Percentiles rank a stretch among this genome's conserved stretches.
phyloP scores from a whole-genome alignment of 83 land plant species.

The Picea abies region DNA sequence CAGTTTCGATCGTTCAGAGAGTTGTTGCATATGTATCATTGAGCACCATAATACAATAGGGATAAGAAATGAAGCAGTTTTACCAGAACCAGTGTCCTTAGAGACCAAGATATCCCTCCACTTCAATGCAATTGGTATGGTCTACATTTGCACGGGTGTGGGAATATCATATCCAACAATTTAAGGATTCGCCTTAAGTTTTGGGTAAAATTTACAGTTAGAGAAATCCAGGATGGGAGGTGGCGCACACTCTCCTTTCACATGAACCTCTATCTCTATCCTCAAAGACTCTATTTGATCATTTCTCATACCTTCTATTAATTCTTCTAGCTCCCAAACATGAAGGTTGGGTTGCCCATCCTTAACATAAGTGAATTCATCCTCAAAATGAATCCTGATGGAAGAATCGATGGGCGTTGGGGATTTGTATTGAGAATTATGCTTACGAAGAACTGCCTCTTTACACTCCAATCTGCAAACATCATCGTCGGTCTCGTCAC shows the following conservation, averaged over 20 bases:
- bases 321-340: too few species aligned
- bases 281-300: too few species aligned
- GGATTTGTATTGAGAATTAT: conserved; percentile 9
- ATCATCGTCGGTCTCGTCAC: conserved; percentile 89
- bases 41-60: conserved; percentile 29
- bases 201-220: conserved; percentile 31
- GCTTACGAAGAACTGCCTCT: conserved; percentile 31
- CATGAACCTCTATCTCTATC: too few species aligned
- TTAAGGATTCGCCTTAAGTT: conserved; percentile 66
- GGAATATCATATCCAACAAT: conserved; percentile 21
- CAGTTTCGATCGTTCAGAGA: too few species aligned
- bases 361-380: conserved; percentile 71
- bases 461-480: conserved; percentile 92
- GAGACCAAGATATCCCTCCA: conserved; percentile 23
- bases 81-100: conserved; percentile 47
- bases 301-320: too few species aligned
- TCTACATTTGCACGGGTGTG: conserved; percentile 90
- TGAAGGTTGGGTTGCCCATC: conserved; percentile 30
- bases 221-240: too few species aligned
- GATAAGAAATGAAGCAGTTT: too few species aligned
- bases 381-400: conserved; percentile 33
- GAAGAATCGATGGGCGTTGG: conserved; percentile 2
- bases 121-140: conserved; percentile 72
- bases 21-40: conserved; percentile 20
- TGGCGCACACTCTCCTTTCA: too few species aligned